Conservation (phyloP, 1,139 yeast genomes). For the Yamadazyma dendronema region DNA sequence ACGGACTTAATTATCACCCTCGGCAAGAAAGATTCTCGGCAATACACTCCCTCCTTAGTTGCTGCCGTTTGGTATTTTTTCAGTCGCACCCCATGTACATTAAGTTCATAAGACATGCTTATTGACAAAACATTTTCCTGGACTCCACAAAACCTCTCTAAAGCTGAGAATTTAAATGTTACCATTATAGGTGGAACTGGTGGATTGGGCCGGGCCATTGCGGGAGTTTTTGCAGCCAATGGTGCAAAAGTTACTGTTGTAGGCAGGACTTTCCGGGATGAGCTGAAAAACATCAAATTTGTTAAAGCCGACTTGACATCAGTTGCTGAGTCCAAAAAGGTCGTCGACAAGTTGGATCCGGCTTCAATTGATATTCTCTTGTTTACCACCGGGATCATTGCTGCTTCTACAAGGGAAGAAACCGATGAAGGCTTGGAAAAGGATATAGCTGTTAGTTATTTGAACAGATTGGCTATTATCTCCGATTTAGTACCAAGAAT, state of each 20-base stretch:
- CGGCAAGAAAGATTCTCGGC: too few species aligned
- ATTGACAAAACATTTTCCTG: background rate
- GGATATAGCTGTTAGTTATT: background rate
- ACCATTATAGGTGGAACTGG: background rate
- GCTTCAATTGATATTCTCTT: background rate
- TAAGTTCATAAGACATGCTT: background rate
- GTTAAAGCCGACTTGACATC: background rate
- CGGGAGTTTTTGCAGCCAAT: background rate
- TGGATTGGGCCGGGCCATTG: background rate
- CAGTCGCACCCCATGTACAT: too few species aligned
- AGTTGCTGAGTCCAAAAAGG: background rate
- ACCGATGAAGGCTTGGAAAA: background rate
- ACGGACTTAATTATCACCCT: too few species aligned
- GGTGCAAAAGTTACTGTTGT: background rate
- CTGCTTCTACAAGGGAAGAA: background rate
- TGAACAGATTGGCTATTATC: background rate
- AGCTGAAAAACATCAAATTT: background rate
- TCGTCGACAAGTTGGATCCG: background rate
- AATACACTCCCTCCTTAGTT: too few species aligned
- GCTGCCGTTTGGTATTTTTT: too few species aligned
- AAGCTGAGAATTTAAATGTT: background rate
- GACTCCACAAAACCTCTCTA: background rate
- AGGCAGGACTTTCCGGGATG: background rate
- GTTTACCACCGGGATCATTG: background rate
- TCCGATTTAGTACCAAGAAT: background rate